phyloP scores from a whole-genome alignment of 768 basidiomycete species.

The Tulasnella calospora region DNA sequence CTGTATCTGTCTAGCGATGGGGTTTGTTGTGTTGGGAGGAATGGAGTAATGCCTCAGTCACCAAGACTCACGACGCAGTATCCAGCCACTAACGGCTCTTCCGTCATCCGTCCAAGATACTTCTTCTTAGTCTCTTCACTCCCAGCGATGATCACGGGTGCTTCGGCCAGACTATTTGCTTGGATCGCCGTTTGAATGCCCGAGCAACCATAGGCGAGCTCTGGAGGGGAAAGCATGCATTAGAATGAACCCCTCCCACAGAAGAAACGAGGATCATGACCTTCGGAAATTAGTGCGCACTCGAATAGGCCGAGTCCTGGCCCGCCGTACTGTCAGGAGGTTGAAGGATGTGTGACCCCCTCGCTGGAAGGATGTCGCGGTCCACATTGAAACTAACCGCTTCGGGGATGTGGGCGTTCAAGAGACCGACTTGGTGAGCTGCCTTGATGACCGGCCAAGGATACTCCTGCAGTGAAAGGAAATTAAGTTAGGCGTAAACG shows the following conservation, averaged over 20 bases:
- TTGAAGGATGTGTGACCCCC: not conserved
- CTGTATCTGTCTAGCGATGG: conserved; percentile 36
- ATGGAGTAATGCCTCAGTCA: not conserved
- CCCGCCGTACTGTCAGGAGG: conserved; percentile 35
- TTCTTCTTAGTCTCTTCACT: conserved; percentile 39
- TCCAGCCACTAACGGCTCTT: conserved; percentile 39
- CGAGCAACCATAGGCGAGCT: conserved; percentile 37
- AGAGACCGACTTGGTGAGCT: conserved; percentile 37
- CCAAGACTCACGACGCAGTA: conserved; percentile 34
- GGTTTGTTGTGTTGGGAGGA: not conserved
- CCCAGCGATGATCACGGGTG: conserved; percentile 38
- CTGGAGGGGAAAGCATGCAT: not conserved
- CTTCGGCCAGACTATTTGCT: conserved; percentile 39
- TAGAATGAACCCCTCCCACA: too few species aligned
- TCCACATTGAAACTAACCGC: conserved; percentile 29
- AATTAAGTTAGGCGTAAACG: not conserved
- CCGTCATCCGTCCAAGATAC: conserved; percentile 39
- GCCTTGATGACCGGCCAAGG: conserved; percentile 40
- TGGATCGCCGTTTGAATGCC: conserved; percentile 41
- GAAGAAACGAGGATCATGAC: conserved; percentile 24
- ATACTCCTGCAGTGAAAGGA: conserved; percentile 31
- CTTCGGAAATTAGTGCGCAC: conserved; percentile 38
- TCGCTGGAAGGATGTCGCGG: not conserved
- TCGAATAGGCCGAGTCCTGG: conserved; percentile 37
- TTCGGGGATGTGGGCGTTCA: conserved; percentile 41